Conservation (phyloP, 495 filamentous ascomycete species). For the Xylaria castorea region DNA sequence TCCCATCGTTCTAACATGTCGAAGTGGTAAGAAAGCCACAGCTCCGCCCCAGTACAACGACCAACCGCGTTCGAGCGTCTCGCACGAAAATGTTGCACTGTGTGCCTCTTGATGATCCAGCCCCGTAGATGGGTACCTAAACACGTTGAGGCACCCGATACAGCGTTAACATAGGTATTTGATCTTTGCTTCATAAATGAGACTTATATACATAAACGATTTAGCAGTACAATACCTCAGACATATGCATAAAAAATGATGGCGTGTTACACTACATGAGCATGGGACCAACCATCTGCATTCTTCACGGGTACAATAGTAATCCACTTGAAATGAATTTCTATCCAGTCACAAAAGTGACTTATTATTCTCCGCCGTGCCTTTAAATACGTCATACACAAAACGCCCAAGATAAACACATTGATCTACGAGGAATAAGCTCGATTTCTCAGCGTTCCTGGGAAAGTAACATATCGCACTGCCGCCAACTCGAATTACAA, state of each 20-base stretch:
- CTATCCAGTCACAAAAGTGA: background rate
- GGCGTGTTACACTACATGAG: background rate
- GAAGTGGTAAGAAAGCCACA: background rate
- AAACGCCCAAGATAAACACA: background rate
- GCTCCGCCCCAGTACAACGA: background rate
- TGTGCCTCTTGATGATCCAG: background rate
- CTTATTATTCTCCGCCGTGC: background rate
- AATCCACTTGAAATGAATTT: background rate
- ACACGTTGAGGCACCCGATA: background rate
- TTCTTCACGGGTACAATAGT: background rate
- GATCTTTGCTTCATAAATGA: background rate
- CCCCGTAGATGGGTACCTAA: no score
- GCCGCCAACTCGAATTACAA: background rate
- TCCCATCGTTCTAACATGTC: conserved; percentile 31
- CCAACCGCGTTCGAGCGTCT: no score
- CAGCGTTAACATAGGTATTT: background rate
- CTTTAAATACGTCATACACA: background rate
- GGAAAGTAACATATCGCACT: background rate
- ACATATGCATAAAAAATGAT: background rate
- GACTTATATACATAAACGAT: background rate
- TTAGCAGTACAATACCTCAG: background rate
- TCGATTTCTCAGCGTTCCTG: background rate
- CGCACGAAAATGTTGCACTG: no score
- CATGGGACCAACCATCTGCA: background rate
- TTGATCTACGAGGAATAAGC: background rate